Base-by-base conservation (phyloP, 2,329 filamentous ascomycete species). In the Penicillium aurantiogriseum region DNA sequence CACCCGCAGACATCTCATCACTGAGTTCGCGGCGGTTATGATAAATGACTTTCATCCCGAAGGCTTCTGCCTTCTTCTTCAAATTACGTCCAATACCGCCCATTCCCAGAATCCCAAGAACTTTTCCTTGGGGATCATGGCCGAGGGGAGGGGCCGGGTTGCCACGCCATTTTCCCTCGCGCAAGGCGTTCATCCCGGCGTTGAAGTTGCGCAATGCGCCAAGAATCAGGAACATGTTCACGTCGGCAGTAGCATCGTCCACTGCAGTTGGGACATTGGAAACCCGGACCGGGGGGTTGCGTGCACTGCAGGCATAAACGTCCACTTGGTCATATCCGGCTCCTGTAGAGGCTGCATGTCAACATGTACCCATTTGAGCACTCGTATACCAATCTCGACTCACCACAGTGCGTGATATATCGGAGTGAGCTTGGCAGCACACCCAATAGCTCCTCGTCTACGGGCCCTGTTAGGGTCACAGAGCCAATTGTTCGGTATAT, bases 291-390 rank as follows among this genome's bases (percentile, higher is more conserved):
- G 76, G 74, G 2, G 75, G 74, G 25, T 79, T 79, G 52, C 85
- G 85, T 1, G 79, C 78, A 10, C 85, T 88, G 78, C 90, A 93
- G 39, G 88, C 88, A 46, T 83, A 72, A 9, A 92, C 80, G 72
- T 92, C 87, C 61, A 95, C 81, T 72, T 92, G 88, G 73, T 96
- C 91, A 75, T 96, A 96, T 38, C 92, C 92, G 55, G 91, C 90
- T 60, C 90, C 87, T 89, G 59, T 58, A 27, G 17, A 13, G 51
- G 25, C 8, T 21, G 10, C 6, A 19, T 21, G 25, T 61, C 8
- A 60, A 40, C 5, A 47, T 35, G 4, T 39, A 25, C 11, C 1
- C 8, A 25, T 15, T 13, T 31, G 15, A 6, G 5, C 10, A 17
- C 25, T n/a, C 9, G 13, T 15, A 25, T 10, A 1, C 4, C 2